Evolutionary conservation across 2,329 filamentous ascomycete species (phyloP), one percentile per base, ranked within the genome.

Genomic region (Sporothrix humicola): DNA sequence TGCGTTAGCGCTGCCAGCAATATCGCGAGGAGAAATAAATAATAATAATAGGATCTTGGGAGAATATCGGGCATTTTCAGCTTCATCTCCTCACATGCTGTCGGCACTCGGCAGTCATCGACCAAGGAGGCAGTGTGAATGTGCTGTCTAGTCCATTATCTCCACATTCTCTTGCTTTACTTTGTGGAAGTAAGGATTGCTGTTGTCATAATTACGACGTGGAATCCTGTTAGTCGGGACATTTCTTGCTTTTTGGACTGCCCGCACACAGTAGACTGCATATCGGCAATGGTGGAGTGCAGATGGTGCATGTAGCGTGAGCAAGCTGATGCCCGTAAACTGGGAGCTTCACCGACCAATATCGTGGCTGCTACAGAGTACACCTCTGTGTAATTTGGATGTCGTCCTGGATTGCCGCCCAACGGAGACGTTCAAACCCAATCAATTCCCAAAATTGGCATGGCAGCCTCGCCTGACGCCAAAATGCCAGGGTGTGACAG

Each of bases 401-500:
- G 31, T 7, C 31, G 7, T 37, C 31, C 3, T 37, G 2, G 31
- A 37, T 68, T 50, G 65, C 48, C 48, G 65, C 65, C 65, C 65
- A 68, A 68, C 65, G 65, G 65, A 31, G 65, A n/a, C 46, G 8
- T 68, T 52, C 3, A 52, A 68, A 52, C 65, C 65, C 65, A 68
- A 68, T 68, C 65, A 52, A 52, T 52, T 15, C 46, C 7, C 5
- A 31, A 5, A 50, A 17, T n/a, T 37, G 26, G 44, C 31, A 37
- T 52, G 65, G 46, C 65, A 68, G 65, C 65, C 65, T 68, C 46
- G 65, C 65, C 26, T 26, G 42, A 26, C 61, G 46, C 20, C 46
- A 20, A 48, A 17, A 66, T 23, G 20, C 20, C 7, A 12, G 46
- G 44, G 65, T 17, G n/a, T 17, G 31, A 68, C 31, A 9, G 5